Percentiles rank a stretch among this genome's conserved stretches.
Evolutionary conservation across 2,329 filamentous ascomycete genomes (phyloP).

Genomic region (Ambrosiella beaveri): DNA sequence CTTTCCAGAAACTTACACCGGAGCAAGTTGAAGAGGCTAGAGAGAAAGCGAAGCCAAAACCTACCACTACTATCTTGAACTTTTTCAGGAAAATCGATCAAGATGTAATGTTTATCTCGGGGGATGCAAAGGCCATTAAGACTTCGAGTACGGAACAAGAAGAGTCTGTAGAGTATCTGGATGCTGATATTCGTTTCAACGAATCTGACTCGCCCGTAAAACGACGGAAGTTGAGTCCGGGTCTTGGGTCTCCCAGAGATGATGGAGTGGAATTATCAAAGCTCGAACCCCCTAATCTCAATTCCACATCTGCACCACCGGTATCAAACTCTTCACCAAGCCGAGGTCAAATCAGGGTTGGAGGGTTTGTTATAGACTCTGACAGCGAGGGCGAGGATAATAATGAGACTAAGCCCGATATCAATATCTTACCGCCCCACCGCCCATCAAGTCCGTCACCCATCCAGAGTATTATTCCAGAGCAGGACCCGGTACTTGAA

Average conservation of each 20-base stretch:
- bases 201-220: conserved; percentile 20
- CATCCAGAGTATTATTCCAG: conserved; percentile 18
- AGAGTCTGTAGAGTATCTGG: background rate
- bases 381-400: conserved; percentile 28
- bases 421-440: background rate
- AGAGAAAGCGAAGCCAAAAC: conserved; percentile 23
- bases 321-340: conserved; percentile 6
- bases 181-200: conserved; percentile 13
- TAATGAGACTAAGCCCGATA: background rate
- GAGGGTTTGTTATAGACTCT: conserved; percentile 49
- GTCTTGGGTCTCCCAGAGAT: conserved; percentile 9
- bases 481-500: conserved; percentile 15
- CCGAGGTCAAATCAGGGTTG: conserved; percentile 14
- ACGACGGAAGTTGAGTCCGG: conserved; percentile 25
- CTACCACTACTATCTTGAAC: conserved; percentile 51
- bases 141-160: conserved; percentile 19
- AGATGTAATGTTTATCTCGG: conserved; percentile 13
- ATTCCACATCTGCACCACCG: conserved; percentile 30
- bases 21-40: conserved; percentile 9
- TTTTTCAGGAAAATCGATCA: conserved; percentile 56
- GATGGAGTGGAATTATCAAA: background rate
- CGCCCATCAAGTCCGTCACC: conserved; percentile 16
- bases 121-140: conserved; percentile 16
- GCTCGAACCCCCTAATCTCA: conserved; percentile 18
- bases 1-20: conserved; percentile 11